Conservation (phyloP, 495 filamentous ascomycete genomes). For the Podospora pseudoanserina region DNA sequence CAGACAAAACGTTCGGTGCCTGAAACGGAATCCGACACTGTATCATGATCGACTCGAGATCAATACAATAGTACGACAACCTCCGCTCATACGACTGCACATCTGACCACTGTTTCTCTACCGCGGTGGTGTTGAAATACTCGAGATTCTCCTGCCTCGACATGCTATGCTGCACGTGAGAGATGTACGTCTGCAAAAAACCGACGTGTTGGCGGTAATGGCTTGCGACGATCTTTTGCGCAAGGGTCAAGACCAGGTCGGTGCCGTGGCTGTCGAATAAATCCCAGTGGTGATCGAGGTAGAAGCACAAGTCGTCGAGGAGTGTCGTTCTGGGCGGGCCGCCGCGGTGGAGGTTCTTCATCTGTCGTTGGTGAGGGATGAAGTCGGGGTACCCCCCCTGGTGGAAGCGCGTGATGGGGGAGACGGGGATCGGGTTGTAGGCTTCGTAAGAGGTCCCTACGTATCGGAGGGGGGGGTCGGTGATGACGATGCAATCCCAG, state of each 20-base stretch:
- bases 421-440: background rate
- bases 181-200: background rate
- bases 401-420: background rate
- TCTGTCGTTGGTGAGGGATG: background rate
- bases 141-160: background rate
- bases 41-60: background rate
- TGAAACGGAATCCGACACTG: background rate
- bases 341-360: background rate
- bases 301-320: background rate
- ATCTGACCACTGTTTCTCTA: background rate
- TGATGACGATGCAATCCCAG: background rate
- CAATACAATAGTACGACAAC: background rate
- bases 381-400: background rate
- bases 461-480: background rate
- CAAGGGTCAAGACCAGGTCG: background rate
- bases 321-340: background rate
- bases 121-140: background rate
- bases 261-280: background rate
- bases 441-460: background rate
- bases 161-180: background rate
- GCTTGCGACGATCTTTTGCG: conserved; percentile 3
- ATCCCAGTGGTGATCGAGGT: background rate
- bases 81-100: background rate
- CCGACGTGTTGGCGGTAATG: background rate
- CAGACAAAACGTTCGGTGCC: background rate